Base-by-base conservation (phyloP, 1,284 basidiomycete genomes). In the Ceraceosorus guamensis region DNA sequence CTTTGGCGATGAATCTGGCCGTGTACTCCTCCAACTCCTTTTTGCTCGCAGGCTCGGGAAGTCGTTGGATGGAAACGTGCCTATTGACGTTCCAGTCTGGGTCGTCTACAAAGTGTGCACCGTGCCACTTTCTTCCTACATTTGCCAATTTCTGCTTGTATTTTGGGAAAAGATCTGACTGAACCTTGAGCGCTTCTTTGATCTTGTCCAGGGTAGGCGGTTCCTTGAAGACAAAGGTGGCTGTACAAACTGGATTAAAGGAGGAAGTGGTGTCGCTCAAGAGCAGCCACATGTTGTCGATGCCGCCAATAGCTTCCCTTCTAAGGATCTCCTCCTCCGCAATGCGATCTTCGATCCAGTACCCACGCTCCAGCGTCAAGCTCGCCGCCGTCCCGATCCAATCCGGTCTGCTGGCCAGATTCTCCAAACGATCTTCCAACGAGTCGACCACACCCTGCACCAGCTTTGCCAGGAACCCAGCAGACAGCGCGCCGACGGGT, bases 181-280 rank as follows among this genome's bases (percentile, higher is more conserved):
- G 68, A 13, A 52, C 46, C 2, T 41, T 11, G 44, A 70, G 50
- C 8, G 64, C 60, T 3, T 58, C 57, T 10, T 61, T 46, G 39
- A 71, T 46, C 6, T 59, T 50, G 4, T 60, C 52, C 24, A 62
- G 51, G 24, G 61, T 53, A 10, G 65, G 37, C 2, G 62, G 59
- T 3, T 64, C 24, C 6, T 62, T 61, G 48, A 75, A 69, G 6
- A 57, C 65, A 48, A 68, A 73, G 3, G 64, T 68, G 5, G 66
- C 68, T 18, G 65, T 58, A 58, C 71, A 75, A 24, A 69, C 67
- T 2, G 73, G 71, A 46, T 72, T 70, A 60, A 75, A 75, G 14
- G 52, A 45, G 46, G 54, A 62, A 37, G 64, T 62, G 13, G 48
- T 45, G 11, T 55, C 56, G 44, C 59, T 55, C 4, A 72, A 56